These are phyloP conservation scores for Trichomonas vaginalis DNA, from an alignment of 208 protist species.

Conservation along the genomic window DNA sequence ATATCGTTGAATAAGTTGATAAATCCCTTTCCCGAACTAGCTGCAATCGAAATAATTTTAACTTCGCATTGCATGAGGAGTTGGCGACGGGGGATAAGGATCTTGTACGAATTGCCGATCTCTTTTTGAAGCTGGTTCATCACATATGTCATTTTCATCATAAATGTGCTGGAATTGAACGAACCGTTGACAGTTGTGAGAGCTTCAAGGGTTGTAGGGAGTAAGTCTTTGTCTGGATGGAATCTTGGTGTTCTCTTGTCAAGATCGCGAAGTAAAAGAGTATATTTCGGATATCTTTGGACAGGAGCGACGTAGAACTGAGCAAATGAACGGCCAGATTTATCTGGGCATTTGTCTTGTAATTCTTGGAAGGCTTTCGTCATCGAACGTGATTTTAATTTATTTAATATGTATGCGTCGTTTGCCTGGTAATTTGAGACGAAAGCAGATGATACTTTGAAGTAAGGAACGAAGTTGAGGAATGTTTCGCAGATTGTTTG, in stretches of 20 bases:
- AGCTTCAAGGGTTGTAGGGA: background rate
- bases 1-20: background rate
- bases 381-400: background rate
- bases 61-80: background rate
- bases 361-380: background rate
- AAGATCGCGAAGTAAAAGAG: background rate
- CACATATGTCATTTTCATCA: background rate
- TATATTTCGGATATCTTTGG: background rate
- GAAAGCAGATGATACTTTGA: background rate
- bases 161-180: background rate
- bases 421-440: background rate
- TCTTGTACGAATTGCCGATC: background rate
- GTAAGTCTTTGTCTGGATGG: constrained; percentile 32
- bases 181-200: background rate
- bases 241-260: constrained; percentile 28
- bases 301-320: background rate
- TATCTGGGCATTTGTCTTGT: background rate
- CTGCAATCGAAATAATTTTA: background rate
- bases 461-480: background rate
- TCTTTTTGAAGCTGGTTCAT: background rate
- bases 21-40: background rate
- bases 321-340: background rate
- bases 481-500: background rate
- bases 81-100: background rate
- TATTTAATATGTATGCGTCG: background rate